Base-by-base conservation (phyloP, 305 asterid species). In the Striga hermonthica region DNA sequence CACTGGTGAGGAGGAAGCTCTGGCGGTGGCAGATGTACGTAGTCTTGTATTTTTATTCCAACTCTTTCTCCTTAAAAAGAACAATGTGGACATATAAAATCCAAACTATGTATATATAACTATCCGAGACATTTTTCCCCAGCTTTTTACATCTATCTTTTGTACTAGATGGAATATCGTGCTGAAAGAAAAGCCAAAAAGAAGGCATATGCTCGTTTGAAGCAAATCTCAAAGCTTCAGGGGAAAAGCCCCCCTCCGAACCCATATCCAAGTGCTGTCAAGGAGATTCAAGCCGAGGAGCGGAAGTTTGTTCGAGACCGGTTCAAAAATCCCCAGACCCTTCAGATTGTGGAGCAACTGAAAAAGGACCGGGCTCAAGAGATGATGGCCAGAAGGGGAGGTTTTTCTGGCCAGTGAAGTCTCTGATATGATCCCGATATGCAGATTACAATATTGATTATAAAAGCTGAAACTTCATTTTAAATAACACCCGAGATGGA, bases 1-100 rank as follows among this genome's bases (percentile, higher is more conserved):
- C 10, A 78, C 79, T 11, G 15, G 68, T 36, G 95, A 89, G 65
- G 87, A 66, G n/a, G 80, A 82, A 22, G 98, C 97, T 45, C 71
- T 89, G 50, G 74, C 83, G 39, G 75, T 89, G 5, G 97, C 98
- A 69, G 91, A 92, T 80, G 98, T 92, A 79, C 54, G 83, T 49
- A 59, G 37, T 68, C 63, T 12, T 48, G 9, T 71, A 53, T 56
- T 61, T 15, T 48, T 49, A 13, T 10, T 7, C 11, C 31, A 9
- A 22, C 31, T 54, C 16, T 57, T 57, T 9, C 6, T 7, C 1
- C 28, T 22, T 14, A n/a, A 45, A 45, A 9, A 45, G 50, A 45
- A 4, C 12, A 37, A 7, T 64, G 54, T 67, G 34, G 31, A 70
- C 57, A 31, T 16, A 47, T 66, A 38, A 68, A 60, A 14, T 41